phyloP scores from a whole-genome alignment of 192 early-diverging fungal genomes.

The Chytriomyces sp. region DNA sequence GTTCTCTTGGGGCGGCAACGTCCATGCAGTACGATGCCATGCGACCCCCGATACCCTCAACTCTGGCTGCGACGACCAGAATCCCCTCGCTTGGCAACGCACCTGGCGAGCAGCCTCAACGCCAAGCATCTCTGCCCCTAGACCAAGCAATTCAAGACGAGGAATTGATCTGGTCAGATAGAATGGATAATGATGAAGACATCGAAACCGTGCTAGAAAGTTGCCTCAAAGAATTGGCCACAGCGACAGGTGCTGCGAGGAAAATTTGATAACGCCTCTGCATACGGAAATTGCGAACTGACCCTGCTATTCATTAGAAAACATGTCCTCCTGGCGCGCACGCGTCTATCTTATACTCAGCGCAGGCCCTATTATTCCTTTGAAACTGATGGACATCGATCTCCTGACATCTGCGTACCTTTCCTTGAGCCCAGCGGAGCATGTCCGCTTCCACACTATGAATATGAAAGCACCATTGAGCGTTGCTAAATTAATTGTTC shows the following conservation, averaged over 20 bases:
- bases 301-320: too few species aligned
- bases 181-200: background rate
- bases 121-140: too few species aligned
- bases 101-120: too few species aligned
- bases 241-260: background rate
- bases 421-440: background rate
- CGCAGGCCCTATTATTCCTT: background rate
- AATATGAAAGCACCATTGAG: background rate
- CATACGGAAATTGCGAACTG: background rate
- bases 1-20: too few species aligned
- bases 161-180: too few species aligned
- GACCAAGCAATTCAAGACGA: too few species aligned
- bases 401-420: background rate
- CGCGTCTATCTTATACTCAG: background rate
- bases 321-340: background rate
- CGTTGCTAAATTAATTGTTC: background rate
- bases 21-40: too few species aligned
- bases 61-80: too few species aligned
- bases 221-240: background rate
- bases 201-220: conserved; percentile 2
- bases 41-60: too few species aligned
- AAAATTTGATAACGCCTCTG: background rate
- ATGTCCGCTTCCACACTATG: background rate
- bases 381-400: background rate
- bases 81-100: too few species aligned